These are phyloP conservation scores for Phoenix roebelenii DNA, from an alignment of 176 grass and related monocot species.

Conservation along the genomic window DNA sequence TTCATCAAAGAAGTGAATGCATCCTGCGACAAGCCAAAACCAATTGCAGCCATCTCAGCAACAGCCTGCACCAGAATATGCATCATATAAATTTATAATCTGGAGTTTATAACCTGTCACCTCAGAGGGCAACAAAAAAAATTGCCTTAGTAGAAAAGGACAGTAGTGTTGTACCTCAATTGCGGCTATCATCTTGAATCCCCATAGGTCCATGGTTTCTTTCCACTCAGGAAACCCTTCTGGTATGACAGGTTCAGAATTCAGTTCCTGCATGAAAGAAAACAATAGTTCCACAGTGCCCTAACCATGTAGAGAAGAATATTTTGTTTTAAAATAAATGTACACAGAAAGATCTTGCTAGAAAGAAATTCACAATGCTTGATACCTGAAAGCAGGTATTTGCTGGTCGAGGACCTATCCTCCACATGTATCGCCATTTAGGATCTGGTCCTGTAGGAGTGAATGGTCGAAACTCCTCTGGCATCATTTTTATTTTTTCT, in stretches of 20 bases:
- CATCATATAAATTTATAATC: neutral
- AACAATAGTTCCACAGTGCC: neutral
- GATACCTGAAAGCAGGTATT: slow-evolving; percentile 68
- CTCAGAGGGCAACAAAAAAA: neutral
- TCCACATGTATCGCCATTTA: slow-evolving; percentile 99
- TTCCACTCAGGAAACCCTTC: slow-evolving; percentile 93
- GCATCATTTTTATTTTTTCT: slow-evolving; percentile 63
- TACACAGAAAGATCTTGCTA: no score
- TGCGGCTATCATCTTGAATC: slow-evolving; percentile 91
- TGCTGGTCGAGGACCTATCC: slow-evolving; percentile 65
- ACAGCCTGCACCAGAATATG: slow-evolving; percentile 44
- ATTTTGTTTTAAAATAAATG: no score
- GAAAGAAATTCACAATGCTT: no score
- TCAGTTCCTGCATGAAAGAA: slow-evolving; percentile 48
- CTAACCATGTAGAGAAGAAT: no score
- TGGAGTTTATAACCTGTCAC: neutral
- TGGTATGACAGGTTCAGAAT: slow-evolving; percentile 90
- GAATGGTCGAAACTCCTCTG: slow-evolving; percentile 56
- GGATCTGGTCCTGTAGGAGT: slow-evolving; percentile 79
- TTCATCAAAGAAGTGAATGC: slow-evolving; percentile 98
- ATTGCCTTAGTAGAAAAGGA: neutral
- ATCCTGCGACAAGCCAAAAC: slow-evolving; percentile 75
- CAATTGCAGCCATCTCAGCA: slow-evolving; percentile 92
- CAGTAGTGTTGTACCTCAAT: slow-evolving; percentile 40
- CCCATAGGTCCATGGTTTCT: slow-evolving; percentile 91